Percentiles rank a stretch among this genome's conserved stretches.
These are phyloP conservation scores for Asclepias syriaca DNA, from an alignment of 257 asterid species.

Conservation along the genomic window DNA sequence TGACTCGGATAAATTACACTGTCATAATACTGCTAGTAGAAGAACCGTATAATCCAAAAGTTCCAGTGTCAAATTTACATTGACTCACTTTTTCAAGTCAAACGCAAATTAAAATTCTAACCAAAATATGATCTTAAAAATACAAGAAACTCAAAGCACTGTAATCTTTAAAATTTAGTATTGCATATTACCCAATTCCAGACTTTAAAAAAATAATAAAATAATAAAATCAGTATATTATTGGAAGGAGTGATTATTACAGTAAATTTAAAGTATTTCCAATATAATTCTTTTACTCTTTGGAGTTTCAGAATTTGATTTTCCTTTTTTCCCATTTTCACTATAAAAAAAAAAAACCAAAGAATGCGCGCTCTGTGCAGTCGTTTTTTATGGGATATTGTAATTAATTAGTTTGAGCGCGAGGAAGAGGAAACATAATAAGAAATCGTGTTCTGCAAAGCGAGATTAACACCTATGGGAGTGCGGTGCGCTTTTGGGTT, in stretches of 20 bases:
- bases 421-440: constrained; percentile 2
- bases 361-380: neutral
- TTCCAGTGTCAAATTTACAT: neutral
- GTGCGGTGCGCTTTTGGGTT: neutral
- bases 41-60: constrained; percentile 4
- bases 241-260: neutral
- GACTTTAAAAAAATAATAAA: neutral
- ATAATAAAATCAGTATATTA: neutral
- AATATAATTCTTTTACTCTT: neutral
- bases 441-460: neutral
- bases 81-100: constrained; percentile 5
- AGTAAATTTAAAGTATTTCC: neutral
- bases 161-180: neutral
- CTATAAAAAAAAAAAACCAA: neutral
- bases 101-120: neutral
- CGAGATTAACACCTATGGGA: neutral
- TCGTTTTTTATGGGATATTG: neutral
- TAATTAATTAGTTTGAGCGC: neutral
- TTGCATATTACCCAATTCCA: neutral
- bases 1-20: neutral
- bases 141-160: neutral
- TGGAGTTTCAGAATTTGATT: neutral
- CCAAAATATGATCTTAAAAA: neutral
- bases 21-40: neutral
- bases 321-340: neutral